These are phyloP conservation scores for Talaromyces pinophilus DNA, from an alignment of 2,329 filamentous ascomycete genomes.

Conservation along the genomic window DNA sequence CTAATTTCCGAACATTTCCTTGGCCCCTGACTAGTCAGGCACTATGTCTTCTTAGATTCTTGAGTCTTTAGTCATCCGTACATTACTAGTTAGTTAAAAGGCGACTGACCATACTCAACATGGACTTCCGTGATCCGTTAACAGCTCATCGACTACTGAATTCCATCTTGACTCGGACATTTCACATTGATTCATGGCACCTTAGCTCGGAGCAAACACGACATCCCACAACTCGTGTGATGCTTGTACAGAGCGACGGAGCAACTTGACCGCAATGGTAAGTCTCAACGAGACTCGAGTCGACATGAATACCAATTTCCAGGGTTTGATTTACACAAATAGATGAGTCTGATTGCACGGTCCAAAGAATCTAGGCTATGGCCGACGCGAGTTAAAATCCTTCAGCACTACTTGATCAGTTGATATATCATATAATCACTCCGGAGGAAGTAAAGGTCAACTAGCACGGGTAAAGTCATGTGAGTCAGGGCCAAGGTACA, in stretches of 20 bases:
- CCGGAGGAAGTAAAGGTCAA: neutral
- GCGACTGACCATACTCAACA: neutral
- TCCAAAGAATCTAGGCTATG: neutral
- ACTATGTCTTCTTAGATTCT: neutral
- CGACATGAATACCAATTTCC: neutral
- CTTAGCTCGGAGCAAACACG: neutral
- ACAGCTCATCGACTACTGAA: no score
- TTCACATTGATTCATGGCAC: neutral
- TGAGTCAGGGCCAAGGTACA: neutral
- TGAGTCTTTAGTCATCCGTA: neutral
- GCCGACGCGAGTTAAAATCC: neutral
- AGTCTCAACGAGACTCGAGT: neutral
- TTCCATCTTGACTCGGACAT: neutral
- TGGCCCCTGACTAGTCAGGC: conserved; percentile 5
- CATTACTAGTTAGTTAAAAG: neutral
- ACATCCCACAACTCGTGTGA: neutral
- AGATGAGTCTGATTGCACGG: neutral
- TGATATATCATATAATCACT: neutral
- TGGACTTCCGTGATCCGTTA: neutral
- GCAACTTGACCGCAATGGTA: neutral
- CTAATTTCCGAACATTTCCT: neutral
- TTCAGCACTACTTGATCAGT: neutral
- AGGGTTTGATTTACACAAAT: neutral
- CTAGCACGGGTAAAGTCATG: neutral
- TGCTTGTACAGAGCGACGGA: neutral